A percentile compares a stretch with the other conserved stretches of the same genome.
Evolutionary conservation across 2,329 filamentous ascomycete species (phyloP).

Genomic region (Blumeriella jaapii): DNA sequence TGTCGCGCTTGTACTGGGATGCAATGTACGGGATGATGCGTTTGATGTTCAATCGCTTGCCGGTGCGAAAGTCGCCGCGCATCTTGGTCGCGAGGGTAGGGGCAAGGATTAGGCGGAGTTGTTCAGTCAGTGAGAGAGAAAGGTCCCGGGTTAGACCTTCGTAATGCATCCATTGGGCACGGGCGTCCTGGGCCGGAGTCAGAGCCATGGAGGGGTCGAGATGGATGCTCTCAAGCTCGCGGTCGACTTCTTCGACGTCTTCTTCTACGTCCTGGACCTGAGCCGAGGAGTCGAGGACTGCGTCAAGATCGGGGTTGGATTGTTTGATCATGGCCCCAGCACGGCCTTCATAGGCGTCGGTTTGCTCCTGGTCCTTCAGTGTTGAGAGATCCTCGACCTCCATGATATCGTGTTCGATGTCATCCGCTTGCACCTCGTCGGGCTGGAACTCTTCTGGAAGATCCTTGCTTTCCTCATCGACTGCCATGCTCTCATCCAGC

Average conservation of each 20-base stretch:
- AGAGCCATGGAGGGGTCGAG: constrained; percentile 31
- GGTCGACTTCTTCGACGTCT: constrained; percentile 30
- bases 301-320: constrained; percentile 33
- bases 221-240: constrained; percentile 63
- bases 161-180: constrained; percentile 74
- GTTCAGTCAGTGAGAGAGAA: constrained; percentile 81
- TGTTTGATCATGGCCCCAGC: constrained; percentile 45
- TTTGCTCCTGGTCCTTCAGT: constrained; percentile 31
- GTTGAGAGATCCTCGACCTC: constrained; percentile 31
- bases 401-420: constrained; percentile 34
- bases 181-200: constrained; percentile 42
- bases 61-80: constrained; percentile 90
- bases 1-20: constrained; percentile 95
- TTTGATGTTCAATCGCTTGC: constrained; percentile 97
- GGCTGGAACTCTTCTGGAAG: constrained; percentile 41
- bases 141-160: constrained; percentile 76
- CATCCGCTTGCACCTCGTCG: constrained; percentile 32
- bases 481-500: constrained; percentile 79
- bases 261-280: constrained; percentile 27
- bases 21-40: constrained; percentile 99
- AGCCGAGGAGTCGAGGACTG: constrained; percentile 36
- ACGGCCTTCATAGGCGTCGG: constrained; percentile 41
- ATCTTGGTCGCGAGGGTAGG: constrained; percentile 94
- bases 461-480: constrained; percentile 56
- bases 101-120: constrained; percentile 87